phyloP scores from a whole-genome alignment of 306 rosid species.

The Rosa persica region DNA sequence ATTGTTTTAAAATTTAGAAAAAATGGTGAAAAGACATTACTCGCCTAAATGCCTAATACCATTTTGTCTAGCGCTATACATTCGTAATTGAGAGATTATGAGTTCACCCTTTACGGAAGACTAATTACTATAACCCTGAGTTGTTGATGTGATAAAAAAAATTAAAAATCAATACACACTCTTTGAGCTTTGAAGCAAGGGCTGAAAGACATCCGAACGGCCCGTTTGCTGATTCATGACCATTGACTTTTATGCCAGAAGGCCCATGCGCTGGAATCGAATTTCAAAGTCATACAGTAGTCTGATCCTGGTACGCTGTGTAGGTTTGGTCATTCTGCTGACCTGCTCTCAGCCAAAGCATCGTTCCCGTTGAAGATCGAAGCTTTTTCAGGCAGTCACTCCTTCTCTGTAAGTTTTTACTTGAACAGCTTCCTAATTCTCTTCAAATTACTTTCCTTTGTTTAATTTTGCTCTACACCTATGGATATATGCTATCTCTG shows the following conservation, averaged over 20 bases:
- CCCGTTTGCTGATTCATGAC: neutral
- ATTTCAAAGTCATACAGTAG: neutral
- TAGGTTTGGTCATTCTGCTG: neutral
- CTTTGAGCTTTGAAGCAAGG: too few relatives aligned
- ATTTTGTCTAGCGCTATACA: too few relatives aligned
- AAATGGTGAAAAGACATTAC: too few relatives aligned
- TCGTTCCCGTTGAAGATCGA: conserved; percentile 1
- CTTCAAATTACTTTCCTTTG: neutral
- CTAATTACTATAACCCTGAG: too few relatives aligned
- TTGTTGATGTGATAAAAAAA: too few relatives aligned
- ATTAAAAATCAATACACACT: too few relatives aligned
- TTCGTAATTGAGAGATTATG: too few relatives aligned
- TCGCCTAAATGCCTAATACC: too few relatives aligned
- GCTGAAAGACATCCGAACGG: neutral
- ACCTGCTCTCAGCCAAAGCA: neutral
- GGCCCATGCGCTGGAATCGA: neutral
- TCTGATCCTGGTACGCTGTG: neutral
- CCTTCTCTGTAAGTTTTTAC: conserved; percentile 2
- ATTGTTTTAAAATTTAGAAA: too few relatives aligned
- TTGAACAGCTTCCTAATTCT: neutral
- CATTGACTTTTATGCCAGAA: neutral
- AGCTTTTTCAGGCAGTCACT: neutral
- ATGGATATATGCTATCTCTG: neutral
- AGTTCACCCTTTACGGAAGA: too few relatives aligned
- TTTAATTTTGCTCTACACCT: neutral